Conservation (phyloP, 1,284 basidiomycete genomes). For the Heimioporus retisporus region DNA sequence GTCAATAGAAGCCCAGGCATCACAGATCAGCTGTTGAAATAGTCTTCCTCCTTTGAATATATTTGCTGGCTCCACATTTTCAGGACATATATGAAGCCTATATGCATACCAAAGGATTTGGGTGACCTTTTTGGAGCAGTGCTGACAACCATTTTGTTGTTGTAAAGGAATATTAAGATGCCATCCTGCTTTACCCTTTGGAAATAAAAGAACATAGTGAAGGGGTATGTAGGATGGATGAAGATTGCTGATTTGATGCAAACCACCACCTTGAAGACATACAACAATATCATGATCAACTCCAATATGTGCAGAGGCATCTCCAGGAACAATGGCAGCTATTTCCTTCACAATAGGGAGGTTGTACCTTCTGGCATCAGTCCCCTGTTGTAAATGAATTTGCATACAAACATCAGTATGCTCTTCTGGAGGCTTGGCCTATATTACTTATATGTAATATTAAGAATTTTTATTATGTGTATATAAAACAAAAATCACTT, state of each 20-base stretch:
- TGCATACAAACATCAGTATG: too few relatives aligned
- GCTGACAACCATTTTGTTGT: background rate
- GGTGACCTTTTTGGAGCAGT: slow-evolving; percentile 22
- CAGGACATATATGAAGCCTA: background rate
- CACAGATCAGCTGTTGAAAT: slow-evolving; percentile 52
- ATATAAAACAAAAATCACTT: too few relatives aligned
- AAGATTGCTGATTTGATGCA: slow-evolving; percentile 45
- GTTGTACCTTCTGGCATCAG: slow-evolving; percentile 31
- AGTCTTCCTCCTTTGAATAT: slow-evolving; percentile 51
- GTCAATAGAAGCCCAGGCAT: slow-evolving; percentile 47
- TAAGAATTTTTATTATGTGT: too few relatives aligned
- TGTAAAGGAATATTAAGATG: slow-evolving; percentile 37
- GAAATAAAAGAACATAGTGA: slow-evolving; percentile 54
- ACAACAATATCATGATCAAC: slow-evolving; percentile 20
- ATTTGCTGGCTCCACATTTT: slow-evolving; percentile 17
- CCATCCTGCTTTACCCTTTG: slow-evolving; percentile 53
- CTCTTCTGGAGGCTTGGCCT: too few relatives aligned
- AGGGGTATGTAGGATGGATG: slow-evolving; percentile 49
- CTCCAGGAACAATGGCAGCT: slow-evolving; percentile 36
- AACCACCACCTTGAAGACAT: slow-evolving; percentile 24
- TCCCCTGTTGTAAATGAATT: too few relatives aligned
- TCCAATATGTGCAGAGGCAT: slow-evolving; percentile 20
- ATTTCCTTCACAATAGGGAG: slow-evolving; percentile 40
- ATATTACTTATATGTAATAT: too few relatives aligned
- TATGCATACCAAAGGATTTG: slow-evolving; percentile 30